phyloP scores from a whole-genome alignment of 73 alveolate genomes.

The Stentor roeselii region DNA sequence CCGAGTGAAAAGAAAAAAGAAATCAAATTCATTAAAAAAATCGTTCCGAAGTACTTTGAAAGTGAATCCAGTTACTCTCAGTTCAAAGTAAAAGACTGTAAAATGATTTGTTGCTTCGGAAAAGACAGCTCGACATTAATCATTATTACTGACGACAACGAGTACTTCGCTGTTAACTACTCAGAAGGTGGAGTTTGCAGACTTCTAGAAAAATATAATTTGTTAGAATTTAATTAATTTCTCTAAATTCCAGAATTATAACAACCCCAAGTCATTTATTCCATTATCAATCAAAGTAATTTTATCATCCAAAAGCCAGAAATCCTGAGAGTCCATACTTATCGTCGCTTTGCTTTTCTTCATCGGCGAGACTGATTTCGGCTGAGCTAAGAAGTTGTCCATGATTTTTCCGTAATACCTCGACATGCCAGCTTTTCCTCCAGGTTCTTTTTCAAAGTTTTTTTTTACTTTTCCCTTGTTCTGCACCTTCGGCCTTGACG shows the following conservation, averaged over 20 bases:
- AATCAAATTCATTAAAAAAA: slow-evolving; percentile 5
- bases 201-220: not conserved
- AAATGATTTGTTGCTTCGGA: slow-evolving; percentile 76
- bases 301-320: slow-evolving; percentile 20
- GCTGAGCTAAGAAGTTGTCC: not conserved
- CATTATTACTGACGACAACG: slow-evolving; percentile 84
- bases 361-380: slow-evolving; percentile 8
- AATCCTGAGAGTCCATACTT: slow-evolving; percentile 1
- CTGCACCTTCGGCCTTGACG: too few species aligned
- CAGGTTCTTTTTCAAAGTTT: not conserved
- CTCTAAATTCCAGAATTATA: not conserved
- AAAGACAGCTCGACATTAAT: slow-evolving; percentile 29
- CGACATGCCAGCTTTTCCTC: not conserved
- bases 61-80: slow-evolving; percentile 95
- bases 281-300: not conserved
- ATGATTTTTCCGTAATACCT: slow-evolving; percentile 19
- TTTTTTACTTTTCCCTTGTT: not conserved
- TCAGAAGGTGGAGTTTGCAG: slow-evolving; percentile 63
- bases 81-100: slow-evolving; percentile 72
- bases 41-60: slow-evolving; percentile 69
- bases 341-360: not conserved
- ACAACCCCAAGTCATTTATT: not conserved
- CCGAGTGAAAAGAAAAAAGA: slow-evolving; percentile 30
- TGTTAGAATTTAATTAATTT: not conserved
- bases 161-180: slow-evolving; percentile 79